These are phyloP conservation scores for Saccharomyces cerevisiae DNA, from an alignment of 805 yeast species.

Conservation along the genomic window DNA sequence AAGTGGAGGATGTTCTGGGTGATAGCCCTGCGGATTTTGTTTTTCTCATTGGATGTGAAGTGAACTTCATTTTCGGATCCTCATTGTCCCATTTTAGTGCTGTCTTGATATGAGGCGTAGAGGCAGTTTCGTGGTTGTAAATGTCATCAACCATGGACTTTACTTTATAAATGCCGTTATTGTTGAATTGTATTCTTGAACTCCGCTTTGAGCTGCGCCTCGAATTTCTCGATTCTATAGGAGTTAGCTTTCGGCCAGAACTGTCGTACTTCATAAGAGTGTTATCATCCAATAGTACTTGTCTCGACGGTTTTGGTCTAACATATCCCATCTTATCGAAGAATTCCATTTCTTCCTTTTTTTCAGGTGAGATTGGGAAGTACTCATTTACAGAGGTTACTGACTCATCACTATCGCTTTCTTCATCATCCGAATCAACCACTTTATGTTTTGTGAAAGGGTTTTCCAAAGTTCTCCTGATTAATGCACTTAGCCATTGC, in stretches of 20 bases:
- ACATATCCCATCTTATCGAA: constrained; percentile 27
- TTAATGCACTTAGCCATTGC: constrained; percentile 11
- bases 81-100: constrained; percentile 1
- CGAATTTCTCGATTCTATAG: constrained; percentile 12
- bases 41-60: constrained; percentile 12
- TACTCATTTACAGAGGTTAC: constrained; percentile 22
- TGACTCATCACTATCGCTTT: constrained; percentile 6
- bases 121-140: constrained; percentile 2
- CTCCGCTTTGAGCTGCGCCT: constrained; percentile 17
- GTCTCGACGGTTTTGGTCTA: constrained; percentile 21
- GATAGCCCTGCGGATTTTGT: constrained; percentile 16
- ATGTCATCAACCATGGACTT: constrained; percentile 24
- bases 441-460: constrained; percentile 11
- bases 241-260: constrained; percentile 10
- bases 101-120: not conserved
- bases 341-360: constrained; percentile 16
- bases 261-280: constrained; percentile 3
- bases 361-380: constrained; percentile 23
- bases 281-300: constrained; percentile 3
- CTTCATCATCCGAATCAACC: constrained; percentile 3
- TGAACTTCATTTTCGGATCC: not conserved
- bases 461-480: constrained; percentile 17
- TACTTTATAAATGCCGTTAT: constrained; percentile 24
- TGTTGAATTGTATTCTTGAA: constrained; percentile 24
- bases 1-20: constrained; percentile 1